Conservation (phyloP, 768 basidiomycete species). For the Gymnopilus junonius region DNA sequence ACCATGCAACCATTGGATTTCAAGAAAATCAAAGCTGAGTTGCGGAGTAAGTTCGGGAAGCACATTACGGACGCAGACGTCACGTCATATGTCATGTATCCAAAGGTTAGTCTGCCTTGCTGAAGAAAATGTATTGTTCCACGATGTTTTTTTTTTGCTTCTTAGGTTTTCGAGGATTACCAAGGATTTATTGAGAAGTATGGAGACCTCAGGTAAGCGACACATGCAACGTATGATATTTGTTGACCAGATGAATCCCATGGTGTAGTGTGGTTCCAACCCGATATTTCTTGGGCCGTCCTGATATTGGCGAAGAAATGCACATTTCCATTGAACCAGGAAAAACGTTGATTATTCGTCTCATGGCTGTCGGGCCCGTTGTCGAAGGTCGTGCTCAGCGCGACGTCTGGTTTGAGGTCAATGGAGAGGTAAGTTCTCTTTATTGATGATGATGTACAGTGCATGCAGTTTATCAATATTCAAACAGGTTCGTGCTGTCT, state of each 20-base stretch:
- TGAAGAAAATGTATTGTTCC: slow-evolving; percentile 1
- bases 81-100: slow-evolving; percentile 97
- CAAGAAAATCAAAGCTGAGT: slow-evolving; percentile 92
- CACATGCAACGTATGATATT: slow-evolving; percentile 1
- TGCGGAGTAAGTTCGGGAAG: slow-evolving; percentile 93
- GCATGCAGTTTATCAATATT: slow-evolving; percentile 19
- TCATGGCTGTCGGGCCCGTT: slow-evolving; percentile 94
- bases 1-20: slow-evolving; percentile 90
- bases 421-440: slow-evolving; percentile 80
- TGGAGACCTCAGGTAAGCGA: slow-evolving; percentile 84
- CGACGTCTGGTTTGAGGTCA: slow-evolving; percentile 98
- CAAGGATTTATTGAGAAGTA: slow-evolving; percentile 94
- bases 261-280: slow-evolving; percentile 84
- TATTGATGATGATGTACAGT: slow-evolving; percentile 5
- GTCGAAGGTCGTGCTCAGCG: slow-evolving; percentile 90
- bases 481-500: slow-evolving; percentile 87
- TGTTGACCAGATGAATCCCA: slow-evolving; percentile 14
- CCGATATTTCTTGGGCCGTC: slow-evolving; percentile 95
- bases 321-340: slow-evolving; percentile 95
- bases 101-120: slow-evolving; percentile 62
- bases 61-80: slow-evolving; percentile 95
- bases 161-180: slow-evolving; percentile 95
- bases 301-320: slow-evolving; percentile 94
- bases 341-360: slow-evolving; percentile 94
- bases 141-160: slow-evolving; percentile 3